These are phyloP conservation scores for Gymnopilus junonius DNA, from an alignment of 768 basidiomycete species.

Conservation along the genomic window DNA sequence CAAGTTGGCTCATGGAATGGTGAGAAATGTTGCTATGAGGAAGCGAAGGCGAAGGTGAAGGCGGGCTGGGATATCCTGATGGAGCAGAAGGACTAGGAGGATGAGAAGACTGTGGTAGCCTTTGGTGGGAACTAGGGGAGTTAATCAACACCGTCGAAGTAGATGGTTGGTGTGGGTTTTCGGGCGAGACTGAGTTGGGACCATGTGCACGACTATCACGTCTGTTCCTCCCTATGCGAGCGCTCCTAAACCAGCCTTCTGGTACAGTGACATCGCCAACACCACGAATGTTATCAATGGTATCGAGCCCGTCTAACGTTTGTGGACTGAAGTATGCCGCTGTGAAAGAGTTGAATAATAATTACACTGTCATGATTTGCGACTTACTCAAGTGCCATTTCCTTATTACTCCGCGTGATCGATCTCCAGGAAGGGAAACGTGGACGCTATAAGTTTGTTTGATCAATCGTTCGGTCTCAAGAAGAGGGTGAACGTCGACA, in stretches of 20 bases:
- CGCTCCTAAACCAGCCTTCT: conserved; percentile 80
- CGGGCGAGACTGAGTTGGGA: conserved; percentile 35
- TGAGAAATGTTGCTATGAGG: conserved; percentile 36
- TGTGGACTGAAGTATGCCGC: conserved; percentile 88
- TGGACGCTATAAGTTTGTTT: conserved; percentile 88
- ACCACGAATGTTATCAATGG: conserved; percentile 70
- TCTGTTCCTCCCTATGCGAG: conserved; percentile 68
- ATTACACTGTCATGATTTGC: background rate
- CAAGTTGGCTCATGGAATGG: conserved; percentile 42
- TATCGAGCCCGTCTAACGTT: conserved; percentile 70
- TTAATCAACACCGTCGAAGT: conserved; percentile 26
- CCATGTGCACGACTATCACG: conserved; percentile 51
- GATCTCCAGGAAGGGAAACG: conserved; percentile 63
- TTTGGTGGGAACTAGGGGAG: conserved; percentile 25
- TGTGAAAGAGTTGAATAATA: conserved; percentile 29
- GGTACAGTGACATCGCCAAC: conserved; percentile 71
- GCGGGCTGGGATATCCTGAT: conserved; percentile 40
- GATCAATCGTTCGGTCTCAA: conserved; percentile 67
- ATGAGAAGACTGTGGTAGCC: conserved; percentile 26
- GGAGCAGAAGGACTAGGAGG: conserved; percentile 30
- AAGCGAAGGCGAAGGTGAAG: conserved; percentile 45
- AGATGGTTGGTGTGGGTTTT: conserved; percentile 28
- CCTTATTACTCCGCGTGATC: conserved; percentile 53
- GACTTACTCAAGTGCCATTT: conserved; percentile 86
- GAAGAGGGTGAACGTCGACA: conserved; percentile 40